A percentile compares a stretch with the other conserved stretches of the same genome.
These are phyloP conservation scores for Geranium rotundifolium DNA, from an alignment of 345 rosid species.

Conservation along the genomic window DNA sequence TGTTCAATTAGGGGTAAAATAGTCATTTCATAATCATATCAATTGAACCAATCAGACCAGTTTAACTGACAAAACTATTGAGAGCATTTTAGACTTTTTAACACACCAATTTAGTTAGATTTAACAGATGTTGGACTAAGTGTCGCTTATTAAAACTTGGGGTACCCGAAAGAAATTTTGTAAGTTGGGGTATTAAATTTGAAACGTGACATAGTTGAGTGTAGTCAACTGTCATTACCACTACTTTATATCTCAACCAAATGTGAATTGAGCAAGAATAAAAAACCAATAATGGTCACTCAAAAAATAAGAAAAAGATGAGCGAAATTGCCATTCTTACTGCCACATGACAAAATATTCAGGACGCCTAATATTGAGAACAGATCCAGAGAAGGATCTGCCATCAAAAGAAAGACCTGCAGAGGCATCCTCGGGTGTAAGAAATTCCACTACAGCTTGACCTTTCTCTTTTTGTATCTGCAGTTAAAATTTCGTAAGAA, in stretches of 20 bases:
- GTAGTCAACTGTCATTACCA: no score
- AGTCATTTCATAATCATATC: no score
- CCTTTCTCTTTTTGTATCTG: slow-evolving; percentile 76
- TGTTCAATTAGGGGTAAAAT: no score
- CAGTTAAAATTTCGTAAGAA: slow-evolving; percentile 13
- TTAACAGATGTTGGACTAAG: no score
- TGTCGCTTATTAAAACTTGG: no score
- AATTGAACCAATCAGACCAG: no score
- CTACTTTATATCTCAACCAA: neutral
- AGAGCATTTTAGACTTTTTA: no score
- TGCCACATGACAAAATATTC: slow-evolving; percentile 67
- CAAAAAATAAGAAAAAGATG: slow-evolving; percentile 2
- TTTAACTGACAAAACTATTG: no score
- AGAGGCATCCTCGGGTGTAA: slow-evolving; percentile 90
- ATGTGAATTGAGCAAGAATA: slow-evolving; percentile 3
- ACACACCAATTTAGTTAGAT: no score
- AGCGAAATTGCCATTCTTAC: slow-evolving; percentile 42
- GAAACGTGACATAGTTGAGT: no score
- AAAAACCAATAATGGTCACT: neutral
- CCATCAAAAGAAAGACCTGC: slow-evolving; percentile 85
- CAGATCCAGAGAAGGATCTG: slow-evolving; percentile 42
- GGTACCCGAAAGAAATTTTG: no score
- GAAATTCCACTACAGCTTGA: slow-evolving; percentile 88
- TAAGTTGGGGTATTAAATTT: no score
- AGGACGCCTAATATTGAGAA: slow-evolving; percentile 74